Conservation (phyloP, 139 green algal species). For the Chlorella sorokiniana region DNA sequence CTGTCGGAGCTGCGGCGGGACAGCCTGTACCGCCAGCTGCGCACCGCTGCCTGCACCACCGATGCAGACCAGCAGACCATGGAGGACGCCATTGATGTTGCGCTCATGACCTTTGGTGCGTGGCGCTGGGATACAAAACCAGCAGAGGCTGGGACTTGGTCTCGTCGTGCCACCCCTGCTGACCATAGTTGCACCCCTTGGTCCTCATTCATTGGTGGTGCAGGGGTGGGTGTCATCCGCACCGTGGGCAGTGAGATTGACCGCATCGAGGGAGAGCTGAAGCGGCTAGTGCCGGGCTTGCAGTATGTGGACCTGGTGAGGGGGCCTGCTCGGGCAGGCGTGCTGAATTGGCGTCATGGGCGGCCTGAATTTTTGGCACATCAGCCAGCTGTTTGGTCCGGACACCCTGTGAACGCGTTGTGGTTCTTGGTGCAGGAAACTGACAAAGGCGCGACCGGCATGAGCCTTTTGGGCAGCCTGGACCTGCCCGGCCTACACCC, state of each 20-base stretch:
- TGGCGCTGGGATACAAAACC: neutral
- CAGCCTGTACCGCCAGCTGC: slow-evolving; percentile 44
- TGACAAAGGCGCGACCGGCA: slow-evolving; percentile 41
- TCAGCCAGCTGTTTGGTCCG: no score
- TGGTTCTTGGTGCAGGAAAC: no score
- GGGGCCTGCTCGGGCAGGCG: no score
- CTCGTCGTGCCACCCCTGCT: neutral
- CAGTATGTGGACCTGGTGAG: slow-evolving; percentile 69
- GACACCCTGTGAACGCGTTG: no score
- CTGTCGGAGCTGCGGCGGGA: slow-evolving; percentile 7
- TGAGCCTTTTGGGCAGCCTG: slow-evolving; percentile 6
- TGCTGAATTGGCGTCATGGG: no score
- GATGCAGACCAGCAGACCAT: neutral
- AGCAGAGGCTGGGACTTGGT: neutral
- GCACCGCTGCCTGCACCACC: slow-evolving; percentile 16
- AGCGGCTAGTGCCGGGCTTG: slow-evolving; percentile 67
- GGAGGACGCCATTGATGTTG: slow-evolving; percentile 48
- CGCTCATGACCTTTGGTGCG: slow-evolving; percentile 67
- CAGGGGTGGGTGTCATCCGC: slow-evolving; percentile 69
- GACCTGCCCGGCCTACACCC: neutral
- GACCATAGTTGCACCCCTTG: neutral
- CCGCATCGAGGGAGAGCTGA: slow-evolving; percentile 83
- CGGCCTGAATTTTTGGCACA: no score
- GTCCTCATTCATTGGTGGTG: neutral
- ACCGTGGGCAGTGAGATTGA: slow-evolving; percentile 91